These are phyloP conservation scores for Uncinocarpus reesii DNA, from an alignment of 2,329 filamentous ascomycete genomes.

Conservation along the genomic window DNA sequence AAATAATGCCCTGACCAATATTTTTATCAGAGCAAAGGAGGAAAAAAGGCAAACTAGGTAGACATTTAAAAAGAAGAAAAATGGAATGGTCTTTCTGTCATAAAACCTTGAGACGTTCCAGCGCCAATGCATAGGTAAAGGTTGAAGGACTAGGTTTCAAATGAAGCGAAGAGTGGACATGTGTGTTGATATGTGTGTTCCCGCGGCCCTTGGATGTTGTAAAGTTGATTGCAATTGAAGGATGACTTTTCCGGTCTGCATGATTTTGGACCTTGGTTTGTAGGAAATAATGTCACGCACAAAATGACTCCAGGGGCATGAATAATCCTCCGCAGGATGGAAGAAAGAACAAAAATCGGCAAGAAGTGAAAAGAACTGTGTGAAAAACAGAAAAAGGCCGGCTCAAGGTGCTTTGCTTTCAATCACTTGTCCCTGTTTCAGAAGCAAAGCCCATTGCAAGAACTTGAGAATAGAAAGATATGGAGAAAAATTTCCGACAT, in stretches of 20 bases:
- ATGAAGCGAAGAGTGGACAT: neutral
- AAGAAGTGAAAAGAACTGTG: neutral
- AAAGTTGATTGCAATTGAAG: too few species aligned
- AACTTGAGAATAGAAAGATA: slow-evolving; percentile 2
- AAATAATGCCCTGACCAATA: neutral
- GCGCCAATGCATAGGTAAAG: neutral
- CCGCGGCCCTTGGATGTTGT: neutral
- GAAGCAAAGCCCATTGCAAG: neutral
- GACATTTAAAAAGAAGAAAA: neutral
- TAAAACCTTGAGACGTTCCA: neutral
- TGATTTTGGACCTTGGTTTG: neutral
- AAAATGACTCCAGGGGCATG: neutral
- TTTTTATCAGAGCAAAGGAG: neutral
- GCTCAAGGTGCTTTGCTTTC: neutral
- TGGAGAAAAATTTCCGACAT: neutral
- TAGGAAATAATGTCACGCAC: neutral
- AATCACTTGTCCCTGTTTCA: neutral
- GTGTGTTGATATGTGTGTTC: slow-evolving; percentile 1
- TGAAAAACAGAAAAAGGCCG: neutral
- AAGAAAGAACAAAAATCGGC: neutral
- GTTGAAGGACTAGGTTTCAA: neutral
- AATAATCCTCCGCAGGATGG: neutral
- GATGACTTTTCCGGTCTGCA: neutral
- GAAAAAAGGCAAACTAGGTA: neutral
- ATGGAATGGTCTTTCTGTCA: too few species aligned